Evolutionary conservation across 73 alveolate species (phyloP), one percentile per base, ranked within the genome.

Genomic region (Effrenium voratum): DNA sequence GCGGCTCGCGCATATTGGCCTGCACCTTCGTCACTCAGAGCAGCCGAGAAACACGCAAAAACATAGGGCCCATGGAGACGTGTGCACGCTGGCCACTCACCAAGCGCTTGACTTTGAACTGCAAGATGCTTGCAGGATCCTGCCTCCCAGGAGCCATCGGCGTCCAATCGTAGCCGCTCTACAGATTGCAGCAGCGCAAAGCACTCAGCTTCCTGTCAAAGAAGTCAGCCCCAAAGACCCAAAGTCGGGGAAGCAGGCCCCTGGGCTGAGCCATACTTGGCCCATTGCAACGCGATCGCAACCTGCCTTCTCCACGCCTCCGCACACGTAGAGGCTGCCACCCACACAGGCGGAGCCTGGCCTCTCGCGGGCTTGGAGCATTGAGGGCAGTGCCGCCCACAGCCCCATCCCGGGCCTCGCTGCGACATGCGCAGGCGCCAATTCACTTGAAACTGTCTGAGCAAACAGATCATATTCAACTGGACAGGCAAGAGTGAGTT

Each of bases 251-350:
- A 66, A 24, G 41, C 19, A 66, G 15, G 30, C 79, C 34, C 0
- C 34, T 24, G 40, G 79, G 30, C 8, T 10, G 72, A 30, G 28
- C 28, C n/a, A 57, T 22, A 55, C 22, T 55, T 55, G 12, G 30
- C 12, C 30, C 12, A 22, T 28, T 66, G 79, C 79, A 66, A 15
- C n/a, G 26, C 43, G 41, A n/a, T 66, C 19, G 41, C 63, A 52
- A 60, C 43, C 45, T 5, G 92, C 92, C 92, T 82, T 82, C 75
- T 50, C 46, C 75, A 82, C 47, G 16, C 92, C 92, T 82, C 92
- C 92, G 50, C 92, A 82, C 2, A 82, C 92, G 38, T 82, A 82
- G 52, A 82, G 92, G 49, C 92, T 82, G 46, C 92, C 92, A 3
- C 92, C 92, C 72, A 82, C 50, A 8, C 52, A 2, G 38, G 63